Percentiles rank a stretch among this genome's conserved stretches.
Evolutionary conservation across 352 stramenopile species (phyloP).

Genomic region (Globisporangium sylvaticum): DNA sequence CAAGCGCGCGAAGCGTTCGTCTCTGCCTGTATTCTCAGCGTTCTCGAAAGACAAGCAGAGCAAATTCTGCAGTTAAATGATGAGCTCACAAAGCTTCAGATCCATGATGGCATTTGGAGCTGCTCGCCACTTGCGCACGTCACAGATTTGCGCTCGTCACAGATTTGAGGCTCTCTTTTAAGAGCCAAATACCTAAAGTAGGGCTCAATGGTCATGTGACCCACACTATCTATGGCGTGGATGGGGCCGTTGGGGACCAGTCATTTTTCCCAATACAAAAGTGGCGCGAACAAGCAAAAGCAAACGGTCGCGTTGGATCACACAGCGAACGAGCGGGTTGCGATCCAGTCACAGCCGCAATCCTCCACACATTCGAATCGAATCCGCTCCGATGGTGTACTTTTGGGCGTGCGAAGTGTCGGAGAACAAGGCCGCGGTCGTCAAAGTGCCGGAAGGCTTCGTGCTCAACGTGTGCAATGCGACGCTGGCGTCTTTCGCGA

Average conservation of each 20-base stretch:
- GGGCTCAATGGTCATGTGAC: no score
- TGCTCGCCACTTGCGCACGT: not conserved
- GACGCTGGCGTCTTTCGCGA: slow-evolving; percentile 22
- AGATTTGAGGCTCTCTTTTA: no score
- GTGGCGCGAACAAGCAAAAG: not conserved
- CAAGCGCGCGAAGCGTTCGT: slow-evolving; percentile 45
- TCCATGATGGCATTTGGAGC: not conserved
- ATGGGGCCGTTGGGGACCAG: not conserved
- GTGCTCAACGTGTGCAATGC: slow-evolving; percentile 67
- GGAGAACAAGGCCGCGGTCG: slow-evolving; percentile 45
- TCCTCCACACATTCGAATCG: not conserved
- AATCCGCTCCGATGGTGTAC: slow-evolving; percentile 27
- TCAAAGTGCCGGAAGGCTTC: slow-evolving; percentile 50
- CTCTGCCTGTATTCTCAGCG: slow-evolving; percentile 46
- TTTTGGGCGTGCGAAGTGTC: slow-evolving; percentile 63
- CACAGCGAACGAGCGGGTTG: not conserved
- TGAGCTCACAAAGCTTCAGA: not conserved
- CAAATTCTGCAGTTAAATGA: slow-evolving; percentile 3
- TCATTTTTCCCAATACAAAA: not conserved
- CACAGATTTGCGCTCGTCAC: no score
- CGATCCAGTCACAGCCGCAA: not conserved
- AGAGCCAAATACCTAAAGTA: no score
- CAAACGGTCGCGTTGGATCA: not conserved
- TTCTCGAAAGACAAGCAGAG: slow-evolving; percentile 21
- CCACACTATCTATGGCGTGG: not conserved